phyloP scores from a whole-genome alignment of 2,329 filamentous ascomycete species.

The Trichophyton benhamiae region DNA sequence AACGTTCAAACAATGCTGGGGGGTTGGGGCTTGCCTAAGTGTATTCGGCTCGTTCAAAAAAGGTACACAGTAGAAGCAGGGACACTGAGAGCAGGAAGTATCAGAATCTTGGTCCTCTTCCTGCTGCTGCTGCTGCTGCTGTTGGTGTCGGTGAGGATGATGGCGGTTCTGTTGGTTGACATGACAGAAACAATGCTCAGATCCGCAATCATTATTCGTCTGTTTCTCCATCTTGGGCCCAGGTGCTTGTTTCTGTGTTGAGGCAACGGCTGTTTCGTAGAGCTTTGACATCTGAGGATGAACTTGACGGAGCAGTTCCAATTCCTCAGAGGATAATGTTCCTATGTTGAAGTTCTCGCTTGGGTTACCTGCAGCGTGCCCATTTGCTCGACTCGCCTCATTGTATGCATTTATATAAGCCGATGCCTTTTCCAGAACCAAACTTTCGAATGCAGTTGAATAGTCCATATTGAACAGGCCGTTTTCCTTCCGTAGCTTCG shows the following conservation, averaged over 20 bases:
- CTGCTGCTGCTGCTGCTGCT: too few relatives aligned
- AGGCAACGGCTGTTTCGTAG: conserved; percentile 1
- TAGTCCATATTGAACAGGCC: conserved; percentile 9
- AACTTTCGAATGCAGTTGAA: background rate
- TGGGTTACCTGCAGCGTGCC: conserved; percentile 10
- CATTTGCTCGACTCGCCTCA: background rate
- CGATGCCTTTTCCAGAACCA: conserved; percentile 8
- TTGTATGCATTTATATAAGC: background rate
- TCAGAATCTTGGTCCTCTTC: background rate
- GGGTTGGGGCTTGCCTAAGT: background rate
- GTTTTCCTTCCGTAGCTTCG: conserved; percentile 3
- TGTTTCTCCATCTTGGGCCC: conserved; percentile 2
- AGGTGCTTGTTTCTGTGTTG: background rate
- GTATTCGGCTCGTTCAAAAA: background rate
- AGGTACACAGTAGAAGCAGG: background rate
- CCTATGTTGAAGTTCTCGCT: background rate
- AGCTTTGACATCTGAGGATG: conserved; percentile 2
- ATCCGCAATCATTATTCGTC: conserved; percentile 34
- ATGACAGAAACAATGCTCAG: background rate
- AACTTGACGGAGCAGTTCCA: background rate
- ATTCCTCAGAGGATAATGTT: background rate
- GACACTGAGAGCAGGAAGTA: background rate
- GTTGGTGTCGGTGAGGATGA: background rate
- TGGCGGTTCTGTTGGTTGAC: too few relatives aligned
- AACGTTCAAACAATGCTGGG: background rate